Percentiles rank a stretch among this genome's conserved stretches.
phyloP scores from a whole-genome alignment of 768 basidiomycete species.

The Ramaria sp. region DNA sequence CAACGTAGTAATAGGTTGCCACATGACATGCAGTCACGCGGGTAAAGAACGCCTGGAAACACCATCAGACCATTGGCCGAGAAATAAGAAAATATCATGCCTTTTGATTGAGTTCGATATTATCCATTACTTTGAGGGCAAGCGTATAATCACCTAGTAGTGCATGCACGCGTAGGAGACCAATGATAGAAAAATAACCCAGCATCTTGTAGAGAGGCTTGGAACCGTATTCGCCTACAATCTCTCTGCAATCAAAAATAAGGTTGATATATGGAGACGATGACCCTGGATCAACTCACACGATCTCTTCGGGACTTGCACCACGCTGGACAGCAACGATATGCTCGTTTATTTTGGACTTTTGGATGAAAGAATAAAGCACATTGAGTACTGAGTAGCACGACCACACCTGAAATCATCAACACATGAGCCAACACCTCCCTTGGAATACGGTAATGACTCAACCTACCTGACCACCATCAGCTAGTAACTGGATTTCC shows the following conservation, averaged over 20 bases:
- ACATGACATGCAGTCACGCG: slow-evolving; percentile 97
- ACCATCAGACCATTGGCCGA: background rate
- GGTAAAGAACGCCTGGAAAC: slow-evolving; percentile 64
- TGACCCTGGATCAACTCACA: slow-evolving; percentile 34
- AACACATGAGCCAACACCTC: background rate
- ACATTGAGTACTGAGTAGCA: slow-evolving; percentile 98
- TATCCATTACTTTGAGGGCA: slow-evolving; percentile 90
- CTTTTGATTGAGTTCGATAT: slow-evolving; percentile 87
- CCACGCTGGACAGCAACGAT: slow-evolving; percentile 73
- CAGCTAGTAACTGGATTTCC: slow-evolving; percentile 72
- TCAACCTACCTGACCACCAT: slow-evolving; percentile 45
- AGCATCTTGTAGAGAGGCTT: slow-evolving; percentile 88
- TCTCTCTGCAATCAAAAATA: slow-evolving; percentile 37
- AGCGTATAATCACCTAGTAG: slow-evolving; percentile 93
- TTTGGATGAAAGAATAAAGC: slow-evolving; percentile 96
- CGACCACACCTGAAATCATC: slow-evolving; percentile 67
- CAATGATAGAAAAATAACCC: slow-evolving; percentile 95
- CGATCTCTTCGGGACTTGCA: slow-evolving; percentile 72
- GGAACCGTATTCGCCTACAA: slow-evolving; percentile 85
- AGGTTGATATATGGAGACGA: background rate
- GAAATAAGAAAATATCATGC: slow-evolving; percentile 22
- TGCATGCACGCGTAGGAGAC: slow-evolving; percentile 89
- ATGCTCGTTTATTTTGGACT: slow-evolving; percentile 91
- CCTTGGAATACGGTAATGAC: slow-evolving; percentile 3
- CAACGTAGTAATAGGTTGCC: slow-evolving; percentile 89